Evolutionary conservation across 2,329 filamentous ascomycete genomes (phyloP), one percentile per base, ranked within the genome.

Genomic region (Cyphellophora attinorum): DNA sequence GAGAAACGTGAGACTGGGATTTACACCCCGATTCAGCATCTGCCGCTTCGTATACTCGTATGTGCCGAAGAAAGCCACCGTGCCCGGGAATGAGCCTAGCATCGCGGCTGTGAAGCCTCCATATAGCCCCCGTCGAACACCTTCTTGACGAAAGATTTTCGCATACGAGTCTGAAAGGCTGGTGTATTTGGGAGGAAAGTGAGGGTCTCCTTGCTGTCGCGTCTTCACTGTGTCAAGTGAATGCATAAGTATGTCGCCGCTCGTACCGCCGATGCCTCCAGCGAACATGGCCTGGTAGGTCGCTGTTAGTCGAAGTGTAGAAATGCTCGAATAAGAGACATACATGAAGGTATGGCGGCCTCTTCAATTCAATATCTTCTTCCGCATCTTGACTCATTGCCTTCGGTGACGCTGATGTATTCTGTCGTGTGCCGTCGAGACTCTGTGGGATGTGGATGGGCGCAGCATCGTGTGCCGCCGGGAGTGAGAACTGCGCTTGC

Each of bases 221-320:
- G 91, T 98, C 65, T 98, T 98, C 51, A 98, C 91, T 1, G 91
- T 98, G 60, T 98, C 91, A 53, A 98, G 74, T 29, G 89, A 96
- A 65, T 98, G 91, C 91, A 98, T 98, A 47, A 98, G 68, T 73
- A 98, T 82, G 60, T 98, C 91, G 39, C 93, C 91, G 37, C 82
- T 93, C 11, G 84, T 88, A 34, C 91, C 91, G 53, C 93, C 91
- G 34, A 93, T 68, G 40, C 89, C 91, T 53, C 91, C 91, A 19
- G 91, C 91, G 53, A 98, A 70, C 88, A 96, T 98, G 57, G 83
- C 79, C 85, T 94, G n/a, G n/a, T n/a, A n/a, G 40, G 29, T 45
- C 34, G 18, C 35, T 27, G 37, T 36, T 21, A 45, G 36, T 27
- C 29, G 27, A 29, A 27, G 16, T 34, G 29, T 32, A 38, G 35